Percentiles rank a stretch among this genome's conserved stretches.
Evolutionary conservation across 495 filamentous ascomycete genomes (phyloP).

Genomic region (Staphylotrichum longicolle): DNA sequence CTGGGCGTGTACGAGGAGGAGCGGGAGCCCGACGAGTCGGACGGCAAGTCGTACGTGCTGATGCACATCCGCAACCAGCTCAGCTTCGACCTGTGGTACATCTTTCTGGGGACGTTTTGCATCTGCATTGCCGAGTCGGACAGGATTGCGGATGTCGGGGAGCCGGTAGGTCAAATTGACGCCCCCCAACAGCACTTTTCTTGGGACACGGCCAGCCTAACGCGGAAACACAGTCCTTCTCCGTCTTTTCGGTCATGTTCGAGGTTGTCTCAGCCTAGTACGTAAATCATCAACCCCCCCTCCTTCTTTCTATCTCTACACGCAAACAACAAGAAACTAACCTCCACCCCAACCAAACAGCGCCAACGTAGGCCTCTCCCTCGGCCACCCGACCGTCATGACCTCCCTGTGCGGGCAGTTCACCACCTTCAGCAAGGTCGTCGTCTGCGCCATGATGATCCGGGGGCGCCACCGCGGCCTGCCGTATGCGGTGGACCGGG

Average conservation of each 20-base stretch:
- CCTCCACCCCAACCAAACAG: constrained; percentile 10
- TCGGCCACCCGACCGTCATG: constrained; percentile 71
- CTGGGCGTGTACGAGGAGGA: constrained; percentile 71
- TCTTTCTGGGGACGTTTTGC: constrained; percentile 76
- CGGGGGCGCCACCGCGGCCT: constrained; percentile 90
- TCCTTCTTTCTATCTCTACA: too few species aligned
- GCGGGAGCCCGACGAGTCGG: constrained; percentile 47
- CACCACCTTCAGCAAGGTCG: constrained; percentile 68
- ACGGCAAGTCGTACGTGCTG: constrained; percentile 71
- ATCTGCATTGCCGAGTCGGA: constrained; percentile 75
- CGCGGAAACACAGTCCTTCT: constrained; percentile 47
- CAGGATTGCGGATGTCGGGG: constrained; percentile 20
- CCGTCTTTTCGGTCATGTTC: constrained; percentile 74
- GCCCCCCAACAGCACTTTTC: too few species aligned
- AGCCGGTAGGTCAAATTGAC: constrained; percentile 19
- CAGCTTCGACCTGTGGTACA: constrained; percentile 77
- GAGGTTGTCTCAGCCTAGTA: constrained; percentile 81
- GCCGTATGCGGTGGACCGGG: constrained; percentile 82
- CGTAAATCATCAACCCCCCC: not conserved
- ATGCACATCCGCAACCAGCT: constrained; percentile 80
- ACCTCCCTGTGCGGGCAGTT: constrained; percentile 78
- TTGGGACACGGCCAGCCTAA: too few species aligned
- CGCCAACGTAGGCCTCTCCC: constrained; percentile 80
- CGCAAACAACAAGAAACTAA: not conserved
- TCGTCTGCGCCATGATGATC: constrained; percentile 88